Evolutionary conservation across 1,139 yeast genomes (phyloP).

Genomic region (Sugiyamaella japonica): DNA sequence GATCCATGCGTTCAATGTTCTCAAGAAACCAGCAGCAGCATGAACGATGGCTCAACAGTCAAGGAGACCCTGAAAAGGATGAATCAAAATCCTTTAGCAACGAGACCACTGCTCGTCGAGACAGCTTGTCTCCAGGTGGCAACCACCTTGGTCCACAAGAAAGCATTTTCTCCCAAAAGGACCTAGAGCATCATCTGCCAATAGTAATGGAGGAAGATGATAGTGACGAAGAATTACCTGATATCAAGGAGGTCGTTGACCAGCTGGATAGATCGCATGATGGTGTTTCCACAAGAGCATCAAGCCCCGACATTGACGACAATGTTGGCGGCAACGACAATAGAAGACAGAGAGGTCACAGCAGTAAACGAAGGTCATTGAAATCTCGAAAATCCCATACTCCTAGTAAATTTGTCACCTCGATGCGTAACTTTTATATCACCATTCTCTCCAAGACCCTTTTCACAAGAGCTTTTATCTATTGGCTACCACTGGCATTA

Average conservation of each 20-base stretch:
- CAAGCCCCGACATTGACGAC: constrained; percentile 23
- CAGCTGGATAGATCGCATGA: constrained; percentile 24
- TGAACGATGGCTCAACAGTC: not conserved
- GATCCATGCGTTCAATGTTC: constrained; percentile 24
- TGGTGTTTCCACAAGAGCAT: constrained; percentile 13
- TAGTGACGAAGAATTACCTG: constrained; percentile 34
- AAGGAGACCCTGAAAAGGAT: constrained; percentile 1
- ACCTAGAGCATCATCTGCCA: constrained; percentile 14
- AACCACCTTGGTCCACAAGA: not conserved
- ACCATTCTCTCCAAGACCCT: constrained; percentile 36
- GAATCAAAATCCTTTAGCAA: not conserved
- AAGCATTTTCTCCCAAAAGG: constrained; percentile 18
- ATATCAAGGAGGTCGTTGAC: constrained; percentile 35
- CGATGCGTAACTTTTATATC: constrained; percentile 34
- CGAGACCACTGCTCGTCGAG: not conserved
- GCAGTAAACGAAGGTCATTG: constrained; percentile 15
- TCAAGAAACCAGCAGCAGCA: constrained; percentile 16
- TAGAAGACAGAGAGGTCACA: constrained; percentile 21
- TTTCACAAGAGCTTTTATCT: constrained; percentile 39
- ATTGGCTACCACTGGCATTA: constrained; percentile 44
- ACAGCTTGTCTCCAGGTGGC: not conserved
- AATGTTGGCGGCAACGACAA: constrained; percentile 17
- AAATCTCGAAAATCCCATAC: constrained; percentile 11
- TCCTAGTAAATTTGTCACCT: constrained; percentile 24
- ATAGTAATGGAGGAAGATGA: constrained; percentile 28